Evolutionary conservation across 257 asterid species (phyloP).

Genomic region (Knoxia roxburghii): DNA sequence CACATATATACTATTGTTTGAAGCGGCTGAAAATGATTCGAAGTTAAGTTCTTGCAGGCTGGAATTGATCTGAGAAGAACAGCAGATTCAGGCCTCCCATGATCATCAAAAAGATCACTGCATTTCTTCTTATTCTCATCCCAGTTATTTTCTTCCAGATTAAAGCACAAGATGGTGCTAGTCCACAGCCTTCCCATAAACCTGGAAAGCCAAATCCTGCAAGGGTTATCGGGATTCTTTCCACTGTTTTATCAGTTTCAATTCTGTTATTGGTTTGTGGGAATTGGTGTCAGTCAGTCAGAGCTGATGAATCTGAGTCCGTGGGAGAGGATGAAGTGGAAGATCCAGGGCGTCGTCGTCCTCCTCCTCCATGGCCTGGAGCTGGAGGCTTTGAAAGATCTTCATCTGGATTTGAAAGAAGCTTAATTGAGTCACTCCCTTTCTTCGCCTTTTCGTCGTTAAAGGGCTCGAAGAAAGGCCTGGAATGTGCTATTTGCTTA

Average conservation of each 20-base stretch:
- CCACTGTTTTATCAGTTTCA: slow-evolving; percentile 29
- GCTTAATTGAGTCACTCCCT: slow-evolving; percentile 38
- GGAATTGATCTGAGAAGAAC: not conserved
- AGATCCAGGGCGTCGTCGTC: too few relatives aligned
- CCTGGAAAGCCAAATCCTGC: slow-evolving; percentile 36
- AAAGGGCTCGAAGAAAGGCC: slow-evolving; percentile 44
- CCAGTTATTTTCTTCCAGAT: slow-evolving; percentile 17
- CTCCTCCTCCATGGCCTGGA: too few relatives aligned
- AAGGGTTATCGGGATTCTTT: slow-evolving; percentile 29
- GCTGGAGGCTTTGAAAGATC: not conserved
- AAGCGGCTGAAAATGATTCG: not conserved
- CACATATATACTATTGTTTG: too few relatives aligned
- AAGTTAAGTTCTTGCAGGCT: too few relatives aligned
- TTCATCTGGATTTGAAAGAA: not conserved
- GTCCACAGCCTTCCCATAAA: slow-evolving; percentile 7
- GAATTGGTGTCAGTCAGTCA: slow-evolving; percentile 18
- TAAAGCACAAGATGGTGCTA: slow-evolving; percentile 30
- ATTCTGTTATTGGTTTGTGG: slow-evolving; percentile 38
- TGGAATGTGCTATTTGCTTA: slow-evolving; percentile 46
- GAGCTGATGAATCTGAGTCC: not conserved
- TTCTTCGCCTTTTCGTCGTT: slow-evolving; percentile 46
- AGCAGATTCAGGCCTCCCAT: not conserved
- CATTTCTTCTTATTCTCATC: slow-evolving; percentile 8
- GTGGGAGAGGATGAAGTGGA: not conserved
- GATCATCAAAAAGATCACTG: not conserved